These are phyloP conservation scores for Peribolospora baueri DNA, from an alignment of 768 basidiomycete species.

Conservation along the genomic window DNA sequence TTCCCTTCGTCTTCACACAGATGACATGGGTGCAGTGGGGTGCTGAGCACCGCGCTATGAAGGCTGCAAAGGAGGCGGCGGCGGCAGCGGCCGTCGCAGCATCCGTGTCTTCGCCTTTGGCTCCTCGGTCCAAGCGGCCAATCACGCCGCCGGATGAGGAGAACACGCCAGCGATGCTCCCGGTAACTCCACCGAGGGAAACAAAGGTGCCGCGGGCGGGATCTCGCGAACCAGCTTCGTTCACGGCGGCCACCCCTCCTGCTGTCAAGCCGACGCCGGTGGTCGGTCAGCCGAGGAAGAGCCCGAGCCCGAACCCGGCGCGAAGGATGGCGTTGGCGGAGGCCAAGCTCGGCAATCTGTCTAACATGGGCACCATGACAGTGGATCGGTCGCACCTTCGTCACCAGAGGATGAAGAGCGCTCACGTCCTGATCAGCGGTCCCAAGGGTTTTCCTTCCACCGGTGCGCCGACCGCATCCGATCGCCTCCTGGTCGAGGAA, in stretches of 20 bases:
- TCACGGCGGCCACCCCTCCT: too few species aligned
- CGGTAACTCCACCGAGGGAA: conserved; percentile 1
- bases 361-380: too few species aligned
- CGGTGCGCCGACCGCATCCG: too few species aligned
- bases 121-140: conserved; percentile 61
- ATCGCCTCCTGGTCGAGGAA: too few species aligned
- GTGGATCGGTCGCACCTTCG: too few species aligned
- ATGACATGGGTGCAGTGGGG: conserved; percentile 7
- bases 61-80: neutral
- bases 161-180: neutral
- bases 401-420: too few species aligned
- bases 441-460: too few species aligned
- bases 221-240: too few species aligned
- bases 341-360: neutral
- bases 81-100: conserved; percentile 20
- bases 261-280: too few species aligned
- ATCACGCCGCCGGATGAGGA: conserved; percentile 26
- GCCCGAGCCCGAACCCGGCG: conserved; percentile 39
- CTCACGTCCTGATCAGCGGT: too few species aligned
- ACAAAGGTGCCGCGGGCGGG: conserved; percentile 2
- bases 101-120: conserved; percentile 43
- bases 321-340: conserved; percentile 5
- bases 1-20: conserved; percentile 18
- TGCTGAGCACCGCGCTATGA: neutral
- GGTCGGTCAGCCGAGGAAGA: conserved; percentile 29